These are phyloP conservation scores for Lepidium africanum DNA, from an alignment of 345 rosid species.

Conservation along the genomic window DNA sequence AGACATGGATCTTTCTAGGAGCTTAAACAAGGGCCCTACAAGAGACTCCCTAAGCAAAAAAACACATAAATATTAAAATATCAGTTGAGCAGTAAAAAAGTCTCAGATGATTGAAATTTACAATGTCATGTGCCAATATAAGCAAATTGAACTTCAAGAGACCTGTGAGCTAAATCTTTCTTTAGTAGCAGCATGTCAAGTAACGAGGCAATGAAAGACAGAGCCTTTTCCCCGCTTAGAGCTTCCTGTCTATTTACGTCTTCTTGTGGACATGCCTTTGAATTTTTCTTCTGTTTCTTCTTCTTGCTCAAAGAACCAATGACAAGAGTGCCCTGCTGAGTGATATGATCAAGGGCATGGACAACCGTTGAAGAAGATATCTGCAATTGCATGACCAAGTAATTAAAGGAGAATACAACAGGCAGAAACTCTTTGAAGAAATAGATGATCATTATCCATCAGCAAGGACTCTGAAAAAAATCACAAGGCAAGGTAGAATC, in stretches of 20 bases:
- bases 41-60: conserved; percentile 51
- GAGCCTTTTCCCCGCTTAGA: conserved; percentile 37
- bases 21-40: conserved; percentile 64
- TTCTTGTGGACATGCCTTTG: conserved; percentile 22
- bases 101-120: background rate
- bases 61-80: background rate
- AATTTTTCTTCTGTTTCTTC: conserved; percentile 60
- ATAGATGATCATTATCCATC: background rate
- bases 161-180: conserved; percentile 78
- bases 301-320: conserved; percentile 41
- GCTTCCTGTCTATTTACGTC: conserved; percentile 19
- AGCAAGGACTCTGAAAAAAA: background rate
- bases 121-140: background rate
- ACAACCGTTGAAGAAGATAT: conserved; percentile 49
- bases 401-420: background rate
- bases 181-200: conserved; percentile 73
- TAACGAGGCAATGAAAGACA: conserved; percentile 54
- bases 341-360: conserved; percentile 42
- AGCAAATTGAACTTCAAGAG: conserved; percentile 1
- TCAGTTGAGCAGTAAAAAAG: conserved; percentile 7
- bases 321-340: conserved; percentile 30
- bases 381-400: conserved; percentile 38
- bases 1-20: conserved; percentile 48
- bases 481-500: background rate
- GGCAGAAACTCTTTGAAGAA: conserved; percentile 1